Evolutionary conservation across 2,329 filamentous ascomycete genomes (phyloP).

Genomic region (Stromatinia cepivora): DNA sequence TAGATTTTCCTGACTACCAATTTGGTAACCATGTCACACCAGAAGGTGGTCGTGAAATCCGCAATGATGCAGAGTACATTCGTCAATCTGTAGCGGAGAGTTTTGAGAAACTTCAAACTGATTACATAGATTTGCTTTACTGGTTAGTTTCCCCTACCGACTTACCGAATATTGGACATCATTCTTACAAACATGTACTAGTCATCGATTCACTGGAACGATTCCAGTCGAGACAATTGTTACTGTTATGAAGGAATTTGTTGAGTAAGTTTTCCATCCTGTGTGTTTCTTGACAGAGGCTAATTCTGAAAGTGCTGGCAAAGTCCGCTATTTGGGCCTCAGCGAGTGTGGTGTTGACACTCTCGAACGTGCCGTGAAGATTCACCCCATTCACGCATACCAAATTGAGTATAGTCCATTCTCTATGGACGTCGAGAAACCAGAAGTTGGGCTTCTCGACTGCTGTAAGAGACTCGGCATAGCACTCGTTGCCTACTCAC

Average conservation of each 20-base stretch:
- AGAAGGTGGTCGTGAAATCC: conserved; percentile 18
- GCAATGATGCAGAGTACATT: conserved; percentile 24
- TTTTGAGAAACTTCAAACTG: conserved; percentile 22
- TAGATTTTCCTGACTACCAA: conserved; percentile 49
- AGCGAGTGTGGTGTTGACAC: conserved; percentile 52
- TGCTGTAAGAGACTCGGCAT: conserved; percentile 56
- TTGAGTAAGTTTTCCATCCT: conserved; percentile 10
- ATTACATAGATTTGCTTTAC: conserved; percentile 26
- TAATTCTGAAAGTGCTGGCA: conserved; percentile 49
- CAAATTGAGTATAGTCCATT: conserved; percentile 57
- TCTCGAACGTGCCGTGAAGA: conserved; percentile 51
- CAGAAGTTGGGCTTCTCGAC: conserved; percentile 48
- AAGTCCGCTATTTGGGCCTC: conserved; percentile 58
- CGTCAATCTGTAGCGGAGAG: conserved; percentile 23
- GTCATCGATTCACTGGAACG: conserved; percentile 43
- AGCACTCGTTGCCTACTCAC: conserved; percentile 38
- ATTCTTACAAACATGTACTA: not conserved
- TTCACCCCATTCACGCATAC: conserved; percentile 51
- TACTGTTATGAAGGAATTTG: conserved; percentile 32
- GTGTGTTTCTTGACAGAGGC: conserved; percentile 31
- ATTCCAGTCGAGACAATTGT: conserved; percentile 47
- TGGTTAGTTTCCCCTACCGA: not conserved
- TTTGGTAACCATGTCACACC: conserved; percentile 24
- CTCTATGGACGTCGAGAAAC: conserved; percentile 57
- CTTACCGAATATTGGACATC: not conserved